Conservation (phyloP, 805 yeast species). For the Saccharomycopsis babjevae region DNA sequence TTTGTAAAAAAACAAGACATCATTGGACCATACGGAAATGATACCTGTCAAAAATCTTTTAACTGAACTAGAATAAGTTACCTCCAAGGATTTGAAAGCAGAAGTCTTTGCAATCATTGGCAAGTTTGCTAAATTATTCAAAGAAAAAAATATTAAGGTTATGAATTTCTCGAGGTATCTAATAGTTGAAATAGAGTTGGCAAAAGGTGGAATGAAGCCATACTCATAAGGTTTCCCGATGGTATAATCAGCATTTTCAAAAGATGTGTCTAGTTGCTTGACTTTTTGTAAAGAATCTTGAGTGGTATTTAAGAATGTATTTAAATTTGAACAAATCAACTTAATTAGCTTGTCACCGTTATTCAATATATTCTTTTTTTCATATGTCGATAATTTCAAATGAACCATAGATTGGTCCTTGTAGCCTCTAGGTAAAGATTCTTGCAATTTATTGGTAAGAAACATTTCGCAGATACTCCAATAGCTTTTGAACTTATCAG, state of each 20-base stretch:
- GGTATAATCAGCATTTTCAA: not conserved
- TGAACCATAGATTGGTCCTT: constrained; percentile 30
- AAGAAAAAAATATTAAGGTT: constrained; percentile 31
- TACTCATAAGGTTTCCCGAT: constrained; percentile 28
- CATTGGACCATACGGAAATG: constrained; percentile 42
- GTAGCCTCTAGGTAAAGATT: constrained; percentile 32
- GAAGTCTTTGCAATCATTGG: constrained; percentile 29
- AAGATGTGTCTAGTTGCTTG: not conserved
- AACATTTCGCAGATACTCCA: constrained; percentile 49
- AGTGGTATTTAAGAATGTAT: constrained; percentile 28
- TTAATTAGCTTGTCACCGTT: constrained; percentile 33
- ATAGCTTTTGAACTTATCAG: constrained; percentile 35
- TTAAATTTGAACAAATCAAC: constrained; percentile 24
- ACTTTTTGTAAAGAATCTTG: constrained; percentile 19
- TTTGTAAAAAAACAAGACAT: constrained; percentile 29
- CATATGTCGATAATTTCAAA: constrained; percentile 33
- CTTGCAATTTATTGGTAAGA: constrained; percentile 37
- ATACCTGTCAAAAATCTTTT: constrained; percentile 38
- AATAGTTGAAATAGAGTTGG: constrained; percentile 53
- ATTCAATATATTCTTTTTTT: constrained; percentile 31
- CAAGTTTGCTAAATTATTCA: constrained; percentile 36
- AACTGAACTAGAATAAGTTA: constrained; percentile 28
- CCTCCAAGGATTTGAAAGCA: constrained; percentile 28
- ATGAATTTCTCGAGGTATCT: constrained; percentile 40
- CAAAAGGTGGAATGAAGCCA: constrained; percentile 54